These are phyloP conservation scores for Evernia prunastri DNA, from an alignment of 495 filamentous ascomycete species.

Conservation along the genomic window DNA sequence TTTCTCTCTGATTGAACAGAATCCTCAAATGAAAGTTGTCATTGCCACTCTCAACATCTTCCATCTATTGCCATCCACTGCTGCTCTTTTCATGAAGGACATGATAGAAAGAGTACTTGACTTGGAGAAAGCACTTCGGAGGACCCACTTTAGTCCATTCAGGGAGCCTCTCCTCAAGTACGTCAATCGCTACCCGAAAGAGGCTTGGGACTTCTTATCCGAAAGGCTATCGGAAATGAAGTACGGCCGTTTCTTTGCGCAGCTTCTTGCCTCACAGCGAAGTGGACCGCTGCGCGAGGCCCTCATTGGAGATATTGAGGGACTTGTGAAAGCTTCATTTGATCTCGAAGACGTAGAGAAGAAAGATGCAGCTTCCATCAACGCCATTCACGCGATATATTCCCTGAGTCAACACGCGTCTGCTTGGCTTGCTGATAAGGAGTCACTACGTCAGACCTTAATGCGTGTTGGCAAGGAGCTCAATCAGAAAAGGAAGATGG, in stretches of 20 bases:
- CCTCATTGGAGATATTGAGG: constrained; percentile 65
- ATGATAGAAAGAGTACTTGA: constrained; percentile 84
- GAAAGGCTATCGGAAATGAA: constrained; percentile 70
- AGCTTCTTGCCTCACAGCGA: constrained; percentile 71
- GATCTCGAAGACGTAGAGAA: constrained; percentile 50
- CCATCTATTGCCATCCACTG: constrained; percentile 82
- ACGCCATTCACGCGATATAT: constrained; percentile 76
- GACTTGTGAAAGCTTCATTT: constrained; percentile 58
- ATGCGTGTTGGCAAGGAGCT: constrained; percentile 65
- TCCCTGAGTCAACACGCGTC: constrained; percentile 55
- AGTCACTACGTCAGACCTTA: constrained; percentile 62
- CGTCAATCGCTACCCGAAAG: constrained; percentile 83
- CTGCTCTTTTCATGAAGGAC: constrained; percentile 81
- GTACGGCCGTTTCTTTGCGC: constrained; percentile 90
- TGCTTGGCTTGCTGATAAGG: constrained; percentile 72
- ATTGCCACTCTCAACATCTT: constrained; percentile 94
- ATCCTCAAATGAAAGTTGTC: constrained; percentile 83
- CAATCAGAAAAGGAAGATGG: constrained; percentile 59
- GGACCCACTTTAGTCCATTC: constrained; percentile 92
- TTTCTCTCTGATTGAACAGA: constrained; percentile 89
- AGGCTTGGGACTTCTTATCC: constrained; percentile 73
- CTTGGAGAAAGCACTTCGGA: constrained; percentile 74
- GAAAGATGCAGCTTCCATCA: constrained; percentile 72
- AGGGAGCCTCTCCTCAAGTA: constrained; percentile 88
- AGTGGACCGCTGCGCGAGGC: constrained; percentile 69